Conservation (phyloP, 2,329 filamentous ascomycete species). For the Fusarium sp. region DNA sequence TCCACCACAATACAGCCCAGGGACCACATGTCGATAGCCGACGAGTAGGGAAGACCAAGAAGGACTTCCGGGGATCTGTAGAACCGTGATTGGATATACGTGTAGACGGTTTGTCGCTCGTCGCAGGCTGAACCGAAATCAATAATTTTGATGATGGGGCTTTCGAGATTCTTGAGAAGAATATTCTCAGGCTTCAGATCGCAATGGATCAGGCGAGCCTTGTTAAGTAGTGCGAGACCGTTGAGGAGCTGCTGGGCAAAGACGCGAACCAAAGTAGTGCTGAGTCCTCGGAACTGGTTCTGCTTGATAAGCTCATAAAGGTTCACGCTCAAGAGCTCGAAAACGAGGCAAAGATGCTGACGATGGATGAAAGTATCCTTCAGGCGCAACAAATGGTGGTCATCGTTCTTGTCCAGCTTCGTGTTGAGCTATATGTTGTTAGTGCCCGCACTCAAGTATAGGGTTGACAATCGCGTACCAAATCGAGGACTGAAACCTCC, state of each 20-base stretch:
- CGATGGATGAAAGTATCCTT: slow-evolving; percentile 99
- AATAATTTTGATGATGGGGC: slow-evolving; percentile 99
- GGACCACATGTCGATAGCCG: slow-evolving; percentile 99
- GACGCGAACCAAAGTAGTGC: slow-evolving; percentile 95
- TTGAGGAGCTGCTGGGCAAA: slow-evolving; percentile 98
- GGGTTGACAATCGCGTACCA: slow-evolving; percentile 69
- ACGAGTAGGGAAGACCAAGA: slow-evolving; percentile 95
- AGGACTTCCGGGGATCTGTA: slow-evolving; percentile 97
- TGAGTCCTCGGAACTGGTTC: slow-evolving; percentile 97
- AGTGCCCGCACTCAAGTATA: slow-evolving; percentile 31
- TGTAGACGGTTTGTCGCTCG: slow-evolving; percentile 98
- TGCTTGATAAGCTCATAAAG: slow-evolving; percentile 99
- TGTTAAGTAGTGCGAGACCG: slow-evolving; percentile 91
- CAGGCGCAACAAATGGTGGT: slow-evolving; percentile 92
- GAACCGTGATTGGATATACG: slow-evolving; percentile 98
- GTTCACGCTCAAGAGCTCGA: slow-evolving; percentile 96
- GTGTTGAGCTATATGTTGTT: slow-evolving; percentile 80
- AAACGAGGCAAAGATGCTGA: slow-evolving; percentile 96
- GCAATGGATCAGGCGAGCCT: slow-evolving; percentile 96
- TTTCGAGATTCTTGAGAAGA: slow-evolving; percentile 95
- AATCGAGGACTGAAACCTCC: slow-evolving; percentile 96
- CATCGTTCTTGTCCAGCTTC: slow-evolving; percentile 98
- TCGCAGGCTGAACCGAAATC: slow-evolving; percentile 99
- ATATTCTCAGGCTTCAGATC: slow-evolving; percentile 99
- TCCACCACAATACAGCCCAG: slow-evolving; percentile 98